Base-by-base conservation (phyloP, 129 eudicot species). In the Tagetes erecta region DNA sequence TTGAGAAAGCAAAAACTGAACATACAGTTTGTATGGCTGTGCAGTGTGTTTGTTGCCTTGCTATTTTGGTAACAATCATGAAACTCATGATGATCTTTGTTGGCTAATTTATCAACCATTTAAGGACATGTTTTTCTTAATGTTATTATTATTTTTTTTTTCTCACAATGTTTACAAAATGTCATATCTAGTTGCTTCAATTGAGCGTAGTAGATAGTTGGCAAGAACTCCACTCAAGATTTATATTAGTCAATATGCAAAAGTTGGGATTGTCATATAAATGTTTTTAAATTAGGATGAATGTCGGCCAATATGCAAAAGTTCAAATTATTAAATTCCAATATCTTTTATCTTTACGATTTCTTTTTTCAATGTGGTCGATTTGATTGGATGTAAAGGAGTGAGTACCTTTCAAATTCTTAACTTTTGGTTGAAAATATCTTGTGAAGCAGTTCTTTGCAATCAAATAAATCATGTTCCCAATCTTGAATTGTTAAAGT, bases 31-130 rank as follows among this genome's bases (percentile, higher is more conserved):
- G 27, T 20, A 20, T 20, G 27, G 27, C 27, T 20, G 27, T 20
- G 27, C 27, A 20, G 27, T 20, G 27, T 20, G 27, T 20, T 20
- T 20, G 27, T n/a, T 51, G 58, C 58, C 58, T 59, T 33, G 66
- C 40, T 59, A 59, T 34, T 59, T 34, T 59, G 66, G 30, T 62
- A 11, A 55, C 35, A 55, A 11, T 9, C 64, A 58, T 58, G 64
- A 1, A 31, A 31, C 8, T 36, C 67, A 62, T 62, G 67, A 62
- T 36, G 3, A 20, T 20, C 27, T 20, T 20, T 62, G 30, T 1
- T 12, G 38, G 40, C 34, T 37, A 62, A 62, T 36, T 62, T 12
- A 62, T 62, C 44, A n/a, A 62, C 67, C 36, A 4, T 60, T 60
- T 0, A 0, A 20, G 11, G 44, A 20, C 2, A 11, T 34, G 44